Evolutionary conservation across 83 land plant species (phyloP).

Genomic region (Diphasiastrum complanatum): DNA sequence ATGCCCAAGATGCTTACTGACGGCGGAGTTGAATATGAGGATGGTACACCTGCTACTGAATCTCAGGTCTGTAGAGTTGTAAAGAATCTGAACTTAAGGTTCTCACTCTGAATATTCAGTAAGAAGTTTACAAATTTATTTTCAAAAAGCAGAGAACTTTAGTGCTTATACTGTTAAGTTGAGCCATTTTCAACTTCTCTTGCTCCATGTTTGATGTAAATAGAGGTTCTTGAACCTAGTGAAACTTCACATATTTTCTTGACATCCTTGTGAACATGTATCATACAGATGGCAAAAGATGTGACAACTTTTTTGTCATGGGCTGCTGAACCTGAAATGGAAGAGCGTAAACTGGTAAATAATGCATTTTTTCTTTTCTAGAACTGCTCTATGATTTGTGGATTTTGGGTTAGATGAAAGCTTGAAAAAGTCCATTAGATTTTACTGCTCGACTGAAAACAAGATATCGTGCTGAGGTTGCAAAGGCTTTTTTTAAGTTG

Average conservation of each 20-base stretch:
- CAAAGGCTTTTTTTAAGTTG: too few relatives aligned
- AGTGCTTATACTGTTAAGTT: neutral
- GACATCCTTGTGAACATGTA: too few relatives aligned
- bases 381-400: neutral
- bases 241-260: too few relatives aligned
- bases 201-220: too few relatives aligned
- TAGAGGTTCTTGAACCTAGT: too few relatives aligned
- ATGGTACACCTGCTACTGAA: conserved; percentile 90
- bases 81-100: neutral
- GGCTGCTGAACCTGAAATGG: conserved; percentile 99
- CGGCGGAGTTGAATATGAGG: conserved; percentile 93
- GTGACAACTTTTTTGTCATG: conserved; percentile 80
- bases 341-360: conserved; percentile 87
- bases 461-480: neutral
- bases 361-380: neutral
- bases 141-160: neutral
- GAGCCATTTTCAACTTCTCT: too few relatives aligned
- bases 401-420: neutral
- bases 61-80: conserved; percentile 75
- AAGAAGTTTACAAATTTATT: neutral
- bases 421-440: neutral
- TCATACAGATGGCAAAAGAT: conserved; percentile 95
- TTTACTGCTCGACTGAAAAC: neutral
- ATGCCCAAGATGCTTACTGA: conserved; percentile 97
- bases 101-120: too few relatives aligned